Evolutionary conservation across 140 eudicot genomes (phyloP), one percentile per base, ranked within the genome.

Genomic region (Anethum foeniculum): DNA sequence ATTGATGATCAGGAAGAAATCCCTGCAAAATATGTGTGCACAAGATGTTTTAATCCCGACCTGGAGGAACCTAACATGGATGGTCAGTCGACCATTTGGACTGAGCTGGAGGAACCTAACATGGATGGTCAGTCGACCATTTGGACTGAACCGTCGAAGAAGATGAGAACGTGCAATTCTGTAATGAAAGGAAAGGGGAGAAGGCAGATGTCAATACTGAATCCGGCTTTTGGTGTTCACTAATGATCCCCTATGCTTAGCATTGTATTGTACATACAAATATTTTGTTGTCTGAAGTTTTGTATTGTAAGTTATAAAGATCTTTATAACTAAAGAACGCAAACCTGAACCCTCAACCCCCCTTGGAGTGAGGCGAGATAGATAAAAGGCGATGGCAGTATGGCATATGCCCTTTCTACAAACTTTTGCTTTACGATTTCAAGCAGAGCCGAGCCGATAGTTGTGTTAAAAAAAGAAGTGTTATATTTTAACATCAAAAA

Each of bases 141-240:
- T n/a, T 9, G 48, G n/a, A 32, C 25, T 38, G 47, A 18, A 32
- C 47, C 49, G n/a, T 34, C 32, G 19, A 30, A 32, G 19, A 72
- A 39, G 44, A 13, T 28, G 34, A 77, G 8, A 49, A 51, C 48
- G 0, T 77, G 68, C 1, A 6, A 68, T 64, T 23, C 69, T 74
- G 77, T n/a, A 44, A 36, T 43, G 7, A n/a, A 43, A 74, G 48
- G 38, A 27, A 74, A 74, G 77, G 77, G 77, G 2, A 43, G 36
- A 48, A 44, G 34, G 77, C 32, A 74, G 4, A 74, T 3, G 77
- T 74, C 77, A 7, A 25, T 74, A 14, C 8, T n/a, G 15, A 11
- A 74, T 25, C 56, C 0, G 38, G 28, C 56, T 74, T 74, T 44
- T 74, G 77, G 56, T 43, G 77, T 43, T 71, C 71, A 27, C 71